phyloP scores from a whole-genome alignment of 331 rosid genomes.

The Rosa hybrid region DNA sequence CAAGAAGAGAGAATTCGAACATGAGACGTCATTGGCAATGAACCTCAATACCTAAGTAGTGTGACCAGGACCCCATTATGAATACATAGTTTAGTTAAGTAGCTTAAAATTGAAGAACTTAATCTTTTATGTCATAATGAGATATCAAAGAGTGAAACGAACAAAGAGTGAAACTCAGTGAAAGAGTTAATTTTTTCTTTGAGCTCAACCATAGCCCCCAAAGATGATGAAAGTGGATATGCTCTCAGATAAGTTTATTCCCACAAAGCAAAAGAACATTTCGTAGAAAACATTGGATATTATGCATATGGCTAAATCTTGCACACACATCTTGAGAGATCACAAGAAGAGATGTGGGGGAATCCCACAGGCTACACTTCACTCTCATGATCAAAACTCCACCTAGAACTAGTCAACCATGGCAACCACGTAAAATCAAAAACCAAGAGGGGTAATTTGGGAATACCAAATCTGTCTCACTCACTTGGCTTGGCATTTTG shows the following conservation, averaged over 20 bases:
- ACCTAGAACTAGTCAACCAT: constrained; percentile 4
- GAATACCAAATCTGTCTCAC: neutral
- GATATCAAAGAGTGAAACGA: too few relatives aligned
- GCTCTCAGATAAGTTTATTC: neutral
- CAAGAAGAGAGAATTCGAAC: too few relatives aligned
- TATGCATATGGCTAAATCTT: neutral
- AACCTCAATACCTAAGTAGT: too few relatives aligned
- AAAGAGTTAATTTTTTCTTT: too few relatives aligned
- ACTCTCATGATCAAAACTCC: neutral
- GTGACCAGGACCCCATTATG: too few relatives aligned
- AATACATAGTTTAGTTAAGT: too few relatives aligned
- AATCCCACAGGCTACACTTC: neutral
- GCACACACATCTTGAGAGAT: neutral
- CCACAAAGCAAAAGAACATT: neutral
- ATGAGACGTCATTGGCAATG: too few relatives aligned
- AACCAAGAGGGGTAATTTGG: constrained; percentile 11
- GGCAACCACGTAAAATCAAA: constrained; percentile 18
- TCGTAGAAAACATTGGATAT: neutral
- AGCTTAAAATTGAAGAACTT: too few relatives aligned
- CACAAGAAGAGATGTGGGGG: constrained; percentile 10
- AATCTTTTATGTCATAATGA: too few relatives aligned
- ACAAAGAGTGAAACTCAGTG: too few relatives aligned
- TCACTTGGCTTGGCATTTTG: neutral
- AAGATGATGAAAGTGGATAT: neutral
- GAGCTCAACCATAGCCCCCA: neutral